Base-by-base conservation (phyloP, 331 rosid species). In the Malus hybrid region DNA sequence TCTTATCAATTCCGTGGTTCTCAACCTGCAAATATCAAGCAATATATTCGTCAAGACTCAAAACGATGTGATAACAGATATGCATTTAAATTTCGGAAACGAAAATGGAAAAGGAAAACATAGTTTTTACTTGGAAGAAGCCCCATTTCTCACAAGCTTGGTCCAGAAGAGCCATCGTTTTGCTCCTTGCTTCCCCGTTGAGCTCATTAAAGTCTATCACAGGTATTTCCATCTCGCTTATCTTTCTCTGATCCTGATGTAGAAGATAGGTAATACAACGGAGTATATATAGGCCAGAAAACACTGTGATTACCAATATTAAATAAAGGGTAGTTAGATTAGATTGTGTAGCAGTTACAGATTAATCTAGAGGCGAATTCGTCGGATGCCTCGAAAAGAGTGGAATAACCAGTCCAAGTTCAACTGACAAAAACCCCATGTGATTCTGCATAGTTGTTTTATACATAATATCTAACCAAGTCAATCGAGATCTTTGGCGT, bases 131-230 rank as follows among this genome's bases (percentile, higher is more conserved):
- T 72, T 83, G 73, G 73, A 90, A 88, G 78, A 81, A 88, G 48
- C 96, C 96, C 85, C 87, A 77, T 78, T 84, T 81, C 76, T 85
- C 84, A 50, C 93, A 88, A 60, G 93, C 91, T 64, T 86, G 72
- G 76, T 90, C 87, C 67, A 90, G 68, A 28, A 86, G 78, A 13
- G 77, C 84, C 86, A 85, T 79, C 46, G 89, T 78, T 64, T 84
- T 78, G 68, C 72, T 77, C 76, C 86, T 86, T 67, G 75, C 77
- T 56, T 84, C 87, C 10, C 87, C 91, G 18, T 62, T 72, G 76
- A 90, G 80, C 78, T 84, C 77, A 42, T 68, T 61, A 68, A 90
- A 88, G 83, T 90, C 93, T 76, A 90, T 83, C 77, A 81, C 78
- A 20, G 91, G 96, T 52, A 90, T 75, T 81, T 85, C 88, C 93